Conservation (phyloP, 169 alveolate genomes). For the Perkinsus chesapeaki region DNA sequence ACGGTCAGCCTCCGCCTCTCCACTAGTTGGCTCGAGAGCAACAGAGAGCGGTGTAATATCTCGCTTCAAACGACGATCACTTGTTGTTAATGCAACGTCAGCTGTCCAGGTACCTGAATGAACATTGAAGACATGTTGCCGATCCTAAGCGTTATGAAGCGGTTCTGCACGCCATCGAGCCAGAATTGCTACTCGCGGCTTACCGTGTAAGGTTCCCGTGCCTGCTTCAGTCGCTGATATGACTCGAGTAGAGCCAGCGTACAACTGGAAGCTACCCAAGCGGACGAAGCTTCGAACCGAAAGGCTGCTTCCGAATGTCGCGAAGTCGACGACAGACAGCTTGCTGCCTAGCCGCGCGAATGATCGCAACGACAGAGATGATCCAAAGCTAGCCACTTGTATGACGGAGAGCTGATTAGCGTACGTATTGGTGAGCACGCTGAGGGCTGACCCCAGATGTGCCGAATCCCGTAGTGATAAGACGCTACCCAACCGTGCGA, state of each 20-base stretch:
- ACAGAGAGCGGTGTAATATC: conserved; percentile 2
- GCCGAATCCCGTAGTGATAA: not conserved
- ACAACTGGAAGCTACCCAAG: not conserved
- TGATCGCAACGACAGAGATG: not conserved
- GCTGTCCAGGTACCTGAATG: conserved; percentile 6
- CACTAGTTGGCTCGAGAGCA: not conserved
- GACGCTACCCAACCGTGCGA: conserved; percentile 3
- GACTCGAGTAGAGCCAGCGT: not conserved
- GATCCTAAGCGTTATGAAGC: no score
- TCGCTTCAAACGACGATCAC: not conserved
- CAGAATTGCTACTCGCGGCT: not conserved
- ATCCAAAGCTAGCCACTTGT: not conserved
- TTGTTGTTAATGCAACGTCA: not conserved
- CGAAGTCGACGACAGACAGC: not conserved
- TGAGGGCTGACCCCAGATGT: not conserved
- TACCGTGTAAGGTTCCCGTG: not conserved
- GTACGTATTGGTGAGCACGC: not conserved
- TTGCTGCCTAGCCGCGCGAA: not conserved
- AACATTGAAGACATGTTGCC: no score
- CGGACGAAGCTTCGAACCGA: not conserved
- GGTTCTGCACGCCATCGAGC: no score
- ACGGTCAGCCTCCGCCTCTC: not conserved
- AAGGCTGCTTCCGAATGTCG: not conserved
- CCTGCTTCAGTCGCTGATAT: not conserved
- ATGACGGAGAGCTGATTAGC: not conserved